These are phyloP conservation scores for Glycine latifolia DNA, from an alignment of 306 rosid genomes.

Conservation along the genomic window DNA sequence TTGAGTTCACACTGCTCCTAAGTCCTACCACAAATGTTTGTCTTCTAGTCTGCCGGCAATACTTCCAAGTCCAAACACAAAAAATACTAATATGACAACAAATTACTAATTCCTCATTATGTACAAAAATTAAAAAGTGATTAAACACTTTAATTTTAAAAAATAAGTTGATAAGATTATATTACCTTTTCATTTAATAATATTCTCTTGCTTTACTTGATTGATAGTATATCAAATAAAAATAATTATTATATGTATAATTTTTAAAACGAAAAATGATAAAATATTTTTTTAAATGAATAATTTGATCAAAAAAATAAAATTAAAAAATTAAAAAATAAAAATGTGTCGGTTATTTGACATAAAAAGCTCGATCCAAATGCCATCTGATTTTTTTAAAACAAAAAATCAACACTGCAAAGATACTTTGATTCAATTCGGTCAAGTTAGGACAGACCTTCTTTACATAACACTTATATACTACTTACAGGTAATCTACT, in stretches of 20 bases:
- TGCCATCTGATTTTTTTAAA: background rate
- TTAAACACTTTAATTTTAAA: background rate
- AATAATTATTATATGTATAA: background rate
- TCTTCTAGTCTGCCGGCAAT: slow-evolving; percentile 6
- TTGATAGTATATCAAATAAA: background rate
- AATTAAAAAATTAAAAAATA: background rate
- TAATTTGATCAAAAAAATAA: too few species aligned
- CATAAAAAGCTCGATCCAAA: background rate
- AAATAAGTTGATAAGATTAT: background rate
- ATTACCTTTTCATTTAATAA: background rate
- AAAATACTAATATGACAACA: background rate
- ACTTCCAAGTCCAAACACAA: background rate
- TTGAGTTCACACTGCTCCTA: slow-evolving; percentile 20
- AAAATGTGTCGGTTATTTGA: background rate
- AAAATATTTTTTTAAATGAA: too few species aligned
- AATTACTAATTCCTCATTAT: background rate
- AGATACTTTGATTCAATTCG: background rate
- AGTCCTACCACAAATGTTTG: slow-evolving; percentile 13
- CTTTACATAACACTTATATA: too few species aligned
- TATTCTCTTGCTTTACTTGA: background rate
- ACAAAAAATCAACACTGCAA: background rate
- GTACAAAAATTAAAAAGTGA: background rate
- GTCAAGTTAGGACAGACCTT: background rate
- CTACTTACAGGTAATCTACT: background rate
- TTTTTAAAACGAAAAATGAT: background rate